phyloP scores from a whole-genome alignment of 768 basidiomycete genomes.

The Amanita rubescens region DNA sequence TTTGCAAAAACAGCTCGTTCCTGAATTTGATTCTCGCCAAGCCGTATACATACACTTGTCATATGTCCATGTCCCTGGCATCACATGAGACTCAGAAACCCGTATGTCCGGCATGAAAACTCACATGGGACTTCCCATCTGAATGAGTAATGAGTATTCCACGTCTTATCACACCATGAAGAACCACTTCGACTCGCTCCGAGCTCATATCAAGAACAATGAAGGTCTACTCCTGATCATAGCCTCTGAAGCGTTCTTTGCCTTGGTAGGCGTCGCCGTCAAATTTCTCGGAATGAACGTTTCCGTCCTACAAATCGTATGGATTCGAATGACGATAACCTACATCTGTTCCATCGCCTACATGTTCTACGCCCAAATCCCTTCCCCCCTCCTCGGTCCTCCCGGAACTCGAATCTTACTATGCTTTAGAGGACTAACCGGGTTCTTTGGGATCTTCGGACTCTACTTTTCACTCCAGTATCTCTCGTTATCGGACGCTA shows the following conservation, averaged over 20 bases:
- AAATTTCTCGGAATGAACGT: slow-evolving; percentile 1
- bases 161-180: too few species aligned
- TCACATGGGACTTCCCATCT: too few species aligned
- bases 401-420: slow-evolving; percentile 56
- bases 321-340: neutral
- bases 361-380: slow-evolving; percentile 14
- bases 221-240: slow-evolving; percentile 2
- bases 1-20: too few species aligned
- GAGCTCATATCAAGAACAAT: neutral
- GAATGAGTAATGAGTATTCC: too few species aligned
- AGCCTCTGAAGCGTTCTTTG: slow-evolving; percentile 1
- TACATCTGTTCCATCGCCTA: slow-evolving; percentile 1
- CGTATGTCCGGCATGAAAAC: too few species aligned
- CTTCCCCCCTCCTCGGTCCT: slow-evolving; percentile 55
- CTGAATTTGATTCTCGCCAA: too few species aligned
- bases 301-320: neutral
- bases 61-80: too few species aligned
- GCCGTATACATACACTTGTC: too few species aligned
- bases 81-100: too few species aligned
- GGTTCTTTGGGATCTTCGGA: slow-evolving; percentile 67
- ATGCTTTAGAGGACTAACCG: slow-evolving; percentile 49
- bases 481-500: slow-evolving; percentile 72
- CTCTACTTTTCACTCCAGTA: slow-evolving; percentile 66
- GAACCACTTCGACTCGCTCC: neutral
- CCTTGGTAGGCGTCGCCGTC: neutral